phyloP scores from a whole-genome alignment of 306 rosid species.

The Elaeagnus macrophylla region DNA sequence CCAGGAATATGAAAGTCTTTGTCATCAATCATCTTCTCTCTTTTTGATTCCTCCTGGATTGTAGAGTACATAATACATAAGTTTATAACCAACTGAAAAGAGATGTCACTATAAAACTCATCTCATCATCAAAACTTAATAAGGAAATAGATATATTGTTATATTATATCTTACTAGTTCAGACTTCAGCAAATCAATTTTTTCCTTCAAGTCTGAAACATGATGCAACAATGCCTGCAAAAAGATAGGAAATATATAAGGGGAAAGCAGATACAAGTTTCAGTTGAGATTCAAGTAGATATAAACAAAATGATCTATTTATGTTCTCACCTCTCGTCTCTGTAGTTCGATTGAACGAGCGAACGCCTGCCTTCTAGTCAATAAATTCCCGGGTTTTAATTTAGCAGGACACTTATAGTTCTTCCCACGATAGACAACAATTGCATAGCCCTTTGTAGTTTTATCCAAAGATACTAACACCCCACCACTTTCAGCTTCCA shows the following conservation, averaged over 20 bases:
- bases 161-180: conserved; percentile 38
- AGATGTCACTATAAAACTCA: not conserved
- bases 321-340: conserved; percentile 64
- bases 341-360: conserved; percentile 78
- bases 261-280: conserved; percentile 4
- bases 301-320: not conserved
- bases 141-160: no score
- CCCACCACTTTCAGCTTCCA: conserved; percentile 97
- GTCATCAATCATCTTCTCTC: conserved; percentile 31
- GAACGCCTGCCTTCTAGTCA: conserved; percentile 71
- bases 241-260: conserved; percentile 16
- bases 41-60: conserved; percentile 55
- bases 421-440: conserved; percentile 85
- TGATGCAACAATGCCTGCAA: conserved; percentile 71
- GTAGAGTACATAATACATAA: conserved; percentile 8
- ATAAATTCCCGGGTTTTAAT: conserved; percentile 59
- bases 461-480: conserved; percentile 76
- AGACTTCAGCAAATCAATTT: conserved; percentile 55
- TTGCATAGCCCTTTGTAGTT: conserved; percentile 55
- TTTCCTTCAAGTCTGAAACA: conserved; percentile 58
- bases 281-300: not conserved
- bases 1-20: not conserved
- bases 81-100: conserved; percentile 3
- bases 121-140: not conserved
- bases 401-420: conserved; percentile 55